A percentile compares a stretch with the other conserved stretches of the same genome.
Conservation (phyloP, 116 monocot species). For the Posidonia oceanica region DNA sequence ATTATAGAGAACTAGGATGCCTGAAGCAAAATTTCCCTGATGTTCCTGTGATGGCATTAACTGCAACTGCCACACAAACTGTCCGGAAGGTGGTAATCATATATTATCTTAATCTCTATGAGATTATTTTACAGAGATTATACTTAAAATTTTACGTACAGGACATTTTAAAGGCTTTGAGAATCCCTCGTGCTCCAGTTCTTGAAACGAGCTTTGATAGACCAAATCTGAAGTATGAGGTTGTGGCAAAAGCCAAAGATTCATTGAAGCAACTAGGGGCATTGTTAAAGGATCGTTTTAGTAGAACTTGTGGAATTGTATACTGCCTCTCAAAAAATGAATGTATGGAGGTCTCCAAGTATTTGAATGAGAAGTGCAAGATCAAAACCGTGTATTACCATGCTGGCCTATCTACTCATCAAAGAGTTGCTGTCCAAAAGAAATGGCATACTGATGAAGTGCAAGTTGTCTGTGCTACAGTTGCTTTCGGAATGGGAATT, state of each 20-base stretch:
- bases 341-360: constrained; percentile 59
- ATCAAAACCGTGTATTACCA: constrained; percentile 73
- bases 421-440: constrained; percentile 66
- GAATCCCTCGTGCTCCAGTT: constrained; percentile 64
- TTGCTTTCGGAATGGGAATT: constrained; percentile 99
- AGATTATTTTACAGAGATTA: background rate
- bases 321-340: constrained; percentile 96
- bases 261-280: constrained; percentile 73
- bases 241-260: constrained; percentile 70
- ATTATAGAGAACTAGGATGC: constrained; percentile 74
- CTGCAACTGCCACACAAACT: constrained; percentile 91
- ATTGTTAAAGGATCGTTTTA: constrained; percentile 62
- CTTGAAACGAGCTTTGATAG: constrained; percentile 93
- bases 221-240: constrained; percentile 78
- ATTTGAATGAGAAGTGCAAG: constrained; percentile 68
- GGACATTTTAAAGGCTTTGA: constrained; percentile 71
- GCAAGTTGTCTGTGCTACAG: constrained; percentile 88
- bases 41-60: constrained; percentile 79
- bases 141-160: constrained; percentile 20
- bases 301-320: constrained; percentile 72
- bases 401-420: constrained; percentile 74
- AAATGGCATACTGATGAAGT: constrained; percentile 88
- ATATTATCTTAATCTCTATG: background rate
- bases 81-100: constrained; percentile 47
- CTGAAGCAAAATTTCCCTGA: constrained; percentile 71